phyloP scores from a whole-genome alignment of 192 early-diverging fungal genomes.

The Backusella tarrabulga region DNA sequence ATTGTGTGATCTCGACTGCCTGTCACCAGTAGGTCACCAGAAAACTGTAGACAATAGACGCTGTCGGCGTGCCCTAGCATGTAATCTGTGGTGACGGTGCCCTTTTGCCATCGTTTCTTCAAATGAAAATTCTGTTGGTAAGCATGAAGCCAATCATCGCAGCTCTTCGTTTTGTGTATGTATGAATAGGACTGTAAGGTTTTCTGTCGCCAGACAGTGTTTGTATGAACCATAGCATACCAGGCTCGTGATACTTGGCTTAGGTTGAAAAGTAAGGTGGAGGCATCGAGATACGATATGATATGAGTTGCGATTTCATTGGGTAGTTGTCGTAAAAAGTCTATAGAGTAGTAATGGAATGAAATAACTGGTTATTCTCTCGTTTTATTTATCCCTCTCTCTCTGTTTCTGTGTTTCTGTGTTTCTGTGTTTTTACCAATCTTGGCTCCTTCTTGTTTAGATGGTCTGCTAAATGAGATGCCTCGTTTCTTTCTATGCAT shows the following conservation, averaged over 20 bases:
- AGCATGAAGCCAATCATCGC: slow-evolving; percentile 59
- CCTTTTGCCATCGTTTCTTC: slow-evolving; percentile 60
- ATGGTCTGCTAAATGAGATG: background rate
- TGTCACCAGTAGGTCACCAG: slow-evolving; percentile 73
- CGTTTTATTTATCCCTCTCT: background rate
- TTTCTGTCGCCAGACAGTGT: background rate
- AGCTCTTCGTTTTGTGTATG: background rate
- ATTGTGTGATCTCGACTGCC: slow-evolving; percentile 80
- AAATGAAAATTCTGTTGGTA: slow-evolving; percentile 67
- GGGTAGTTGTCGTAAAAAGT: background rate
- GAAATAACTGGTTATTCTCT: background rate
- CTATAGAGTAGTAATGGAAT: background rate
- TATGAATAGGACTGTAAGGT: background rate
- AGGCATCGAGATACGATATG: background rate
- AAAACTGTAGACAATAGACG: slow-evolving; percentile 93
- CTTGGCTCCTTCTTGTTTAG: background rate
- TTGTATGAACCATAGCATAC: background rate
- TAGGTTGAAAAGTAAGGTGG: background rate
- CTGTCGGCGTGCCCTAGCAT: slow-evolving; percentile 80
- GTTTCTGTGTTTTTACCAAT: background rate
- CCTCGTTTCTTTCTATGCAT: background rate
- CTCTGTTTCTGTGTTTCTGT: background rate
- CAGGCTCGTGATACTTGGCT: background rate
- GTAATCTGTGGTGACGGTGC: slow-evolving; percentile 42
- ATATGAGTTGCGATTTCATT: background rate